Percentiles rank a stretch among this genome's conserved stretches.
These are phyloP conservation scores for Lantana camara DNA, from an alignment of 257 asterid species.

Conservation along the genomic window DNA sequence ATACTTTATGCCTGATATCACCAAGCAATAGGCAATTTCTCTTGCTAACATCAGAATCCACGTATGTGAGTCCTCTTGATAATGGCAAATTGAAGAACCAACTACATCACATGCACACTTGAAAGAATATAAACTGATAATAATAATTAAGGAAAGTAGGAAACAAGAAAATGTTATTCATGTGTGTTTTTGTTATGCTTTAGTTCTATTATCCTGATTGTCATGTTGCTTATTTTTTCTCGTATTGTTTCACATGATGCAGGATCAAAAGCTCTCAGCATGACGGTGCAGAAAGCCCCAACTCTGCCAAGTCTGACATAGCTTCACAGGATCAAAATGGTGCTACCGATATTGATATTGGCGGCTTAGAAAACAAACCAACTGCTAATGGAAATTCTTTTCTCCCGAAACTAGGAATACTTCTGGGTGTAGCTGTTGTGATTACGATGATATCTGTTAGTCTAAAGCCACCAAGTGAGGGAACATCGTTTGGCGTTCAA, in stretches of 20 bases:
- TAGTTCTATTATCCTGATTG: neutral
- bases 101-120: too few relatives aligned
- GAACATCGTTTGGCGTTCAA: conserved; percentile 56
- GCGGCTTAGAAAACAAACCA: conserved; percentile 33
- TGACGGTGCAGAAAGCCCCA: conserved; percentile 40
- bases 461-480: conserved; percentile 51
- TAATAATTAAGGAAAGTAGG: too few relatives aligned
- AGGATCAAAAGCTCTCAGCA: conserved; percentile 54
- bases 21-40: too few relatives aligned
- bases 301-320: conserved; percentile 30
- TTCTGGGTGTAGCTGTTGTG: conserved; percentile 69
- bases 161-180: neutral
- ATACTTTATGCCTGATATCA: too few relatives aligned
- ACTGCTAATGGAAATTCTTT: conserved; percentile 44
- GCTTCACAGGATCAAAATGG: conserved; percentile 34
- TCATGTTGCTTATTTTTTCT: neutral
- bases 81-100: too few relatives aligned
- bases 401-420: conserved; percentile 61
- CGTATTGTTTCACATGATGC: conserved; percentile 15
- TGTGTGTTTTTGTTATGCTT: neutral
- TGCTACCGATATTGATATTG: conserved; percentile 33
- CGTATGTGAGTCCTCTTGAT: too few relatives aligned
- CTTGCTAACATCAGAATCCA: too few relatives aligned
- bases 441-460: conserved; percentile 54
- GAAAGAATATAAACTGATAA: too few relatives aligned